phyloP scores from a whole-genome alignment of 2,329 filamentous ascomycete genomes.

The Colletotrichum liaoningense region DNA sequence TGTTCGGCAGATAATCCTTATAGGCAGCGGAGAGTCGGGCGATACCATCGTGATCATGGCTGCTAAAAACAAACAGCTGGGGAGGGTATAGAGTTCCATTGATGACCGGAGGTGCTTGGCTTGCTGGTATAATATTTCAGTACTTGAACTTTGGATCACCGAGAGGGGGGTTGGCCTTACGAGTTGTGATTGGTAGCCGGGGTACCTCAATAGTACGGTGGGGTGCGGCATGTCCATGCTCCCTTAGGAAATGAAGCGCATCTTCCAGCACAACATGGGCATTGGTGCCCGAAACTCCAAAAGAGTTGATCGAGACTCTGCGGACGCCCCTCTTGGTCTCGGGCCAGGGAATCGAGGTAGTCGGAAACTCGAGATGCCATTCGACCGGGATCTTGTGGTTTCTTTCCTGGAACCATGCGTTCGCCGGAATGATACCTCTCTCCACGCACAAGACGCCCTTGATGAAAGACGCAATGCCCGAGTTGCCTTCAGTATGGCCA shows the following conservation, averaged over 20 bases:
- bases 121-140: background rate
- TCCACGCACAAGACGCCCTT: conserved; percentile 43
- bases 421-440: conserved; percentile 43
- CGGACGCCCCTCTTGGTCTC: conserved; percentile 51
- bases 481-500: conserved; percentile 41
- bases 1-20: conserved; percentile 20
- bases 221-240: background rate
- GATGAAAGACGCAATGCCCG: conserved; percentile 40
- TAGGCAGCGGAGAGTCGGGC: conserved; percentile 47
- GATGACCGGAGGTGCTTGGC: background rate
- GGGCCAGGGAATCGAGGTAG: background rate
- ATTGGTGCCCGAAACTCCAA: conserved; percentile 20
- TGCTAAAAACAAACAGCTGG: conserved; percentile 55
- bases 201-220: background rate
- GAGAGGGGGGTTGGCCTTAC: background rate
- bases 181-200: background rate
- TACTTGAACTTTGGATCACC: background rate
- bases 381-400: conserved; percentile 43
- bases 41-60: conserved; percentile 53
- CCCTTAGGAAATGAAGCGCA: background rate
- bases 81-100: conserved; percentile 28
- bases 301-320: conserved; percentile 60
- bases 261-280: background rate
- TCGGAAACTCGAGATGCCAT: conserved; percentile 47
- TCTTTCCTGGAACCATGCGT: conserved; percentile 41